Base-by-base conservation (phyloP, 2,329 filamentous ascomycete species). In the Nigrospora oryzae region DNA sequence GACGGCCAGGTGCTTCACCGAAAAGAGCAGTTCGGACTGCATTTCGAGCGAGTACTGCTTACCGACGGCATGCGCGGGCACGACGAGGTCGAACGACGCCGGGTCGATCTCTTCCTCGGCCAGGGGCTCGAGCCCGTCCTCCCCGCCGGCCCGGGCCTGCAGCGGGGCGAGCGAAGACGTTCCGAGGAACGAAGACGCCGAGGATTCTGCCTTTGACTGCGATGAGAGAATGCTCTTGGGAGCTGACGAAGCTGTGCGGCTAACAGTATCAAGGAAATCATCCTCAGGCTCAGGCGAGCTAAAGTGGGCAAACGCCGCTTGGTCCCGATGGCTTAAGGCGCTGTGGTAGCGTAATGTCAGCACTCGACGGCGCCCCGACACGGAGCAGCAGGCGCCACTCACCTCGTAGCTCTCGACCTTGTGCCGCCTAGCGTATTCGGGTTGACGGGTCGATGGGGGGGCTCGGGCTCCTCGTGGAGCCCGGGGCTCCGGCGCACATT, bases 11-110 rank as follows among this genome's bases (percentile, higher is more conserved):
- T 89, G 84, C 42, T 81, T 74, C 14, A 63, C 68, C 1, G 83
- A 86, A 54, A 87, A 83, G 33, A 89, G 65, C 12, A 79, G 67
- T 46, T 84, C 79, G 0, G 81, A 78, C 38, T 79, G 74, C n/a
- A 68, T 65, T 59, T 87, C 84, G 0, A 88, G 64, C 2, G 75
- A 77, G 55, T 79, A 77, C 42, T 53, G 62, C 44, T 49, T 50
- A 38, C 50, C 63, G 43, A 46, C 57, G 40, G 46, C 45, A 14
- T 67, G 63, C 11, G 53, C 54, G 10, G 70, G 67, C 14, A 67
- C 66, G 5, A 81, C 58, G 1, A 81, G 55, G 40, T 68, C 60
- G 37, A 68, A 67, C 8, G 62, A 67, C n/a, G 59, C 53, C 3
- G 62, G 60, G 32, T 64, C 61, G n/a, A 63, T 49, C 17, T 67